Percentiles rank a stretch among this genome's conserved stretches.
phyloP scores from a whole-genome alignment of 805 yeast species.

The Zygotorulaspora florentina region DNA sequence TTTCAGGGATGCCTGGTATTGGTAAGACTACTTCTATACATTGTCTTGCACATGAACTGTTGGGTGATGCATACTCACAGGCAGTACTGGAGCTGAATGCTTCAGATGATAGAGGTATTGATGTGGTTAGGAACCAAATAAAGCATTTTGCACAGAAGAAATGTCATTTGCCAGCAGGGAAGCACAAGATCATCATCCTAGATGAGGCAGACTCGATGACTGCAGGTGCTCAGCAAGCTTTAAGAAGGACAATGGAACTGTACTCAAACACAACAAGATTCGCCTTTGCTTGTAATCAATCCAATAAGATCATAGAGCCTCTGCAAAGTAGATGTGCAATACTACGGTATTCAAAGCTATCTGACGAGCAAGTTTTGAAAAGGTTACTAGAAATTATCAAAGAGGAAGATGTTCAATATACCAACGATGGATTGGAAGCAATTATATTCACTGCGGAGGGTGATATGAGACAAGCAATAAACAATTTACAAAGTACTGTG shows the following conservation, averaged over 20 bases:
- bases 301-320: conserved; percentile 93
- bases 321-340: conserved; percentile 95
- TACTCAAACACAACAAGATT: conserved; percentile 94
- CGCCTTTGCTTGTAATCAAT: conserved; percentile 97
- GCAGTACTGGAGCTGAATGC: conserved; percentile 94
- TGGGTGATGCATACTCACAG: conserved; percentile 67
- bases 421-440: conserved; percentile 90
- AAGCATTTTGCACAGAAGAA: conserved; percentile 95
- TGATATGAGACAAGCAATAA: conserved; percentile 97
- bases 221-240: conserved; percentile 92
- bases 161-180: conserved; percentile 78
- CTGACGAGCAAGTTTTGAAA: conserved; percentile 79
- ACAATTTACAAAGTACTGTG: conserved; percentile 87
- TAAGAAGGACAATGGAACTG: conserved; percentile 91
- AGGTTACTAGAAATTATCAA: conserved; percentile 68
- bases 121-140: conserved; percentile 88
- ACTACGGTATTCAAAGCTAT: conserved; percentile 71
- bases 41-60: conserved; percentile 78
- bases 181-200: conserved; percentile 86
- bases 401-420: conserved; percentile 66
- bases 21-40: conserved; percentile 95
- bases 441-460: conserved; percentile 94
- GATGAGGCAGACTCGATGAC: conserved; percentile 98
- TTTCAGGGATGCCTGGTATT: conserved; percentile 95
- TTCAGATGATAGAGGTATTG: conserved; percentile 96